Evolutionary conservation across 306 rosid genomes (phyloP).

Genomic region (Ochetophila trinervis): DNA sequence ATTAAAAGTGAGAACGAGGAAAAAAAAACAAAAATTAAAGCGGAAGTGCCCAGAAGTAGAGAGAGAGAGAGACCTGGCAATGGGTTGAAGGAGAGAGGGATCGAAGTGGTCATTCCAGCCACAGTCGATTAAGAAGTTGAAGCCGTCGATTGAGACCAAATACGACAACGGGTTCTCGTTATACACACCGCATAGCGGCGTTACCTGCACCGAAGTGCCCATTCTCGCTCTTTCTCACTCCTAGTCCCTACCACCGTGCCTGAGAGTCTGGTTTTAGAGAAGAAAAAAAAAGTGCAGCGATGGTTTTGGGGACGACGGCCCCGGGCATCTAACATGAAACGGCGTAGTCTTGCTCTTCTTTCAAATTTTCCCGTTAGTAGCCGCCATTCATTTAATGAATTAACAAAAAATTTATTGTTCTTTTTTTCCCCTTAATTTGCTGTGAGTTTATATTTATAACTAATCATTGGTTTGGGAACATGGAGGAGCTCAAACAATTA

Average conservation of each 20-base stretch:
- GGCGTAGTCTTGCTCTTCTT: neutral
- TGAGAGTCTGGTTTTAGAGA: neutral
- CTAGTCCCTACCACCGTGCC: neutral
- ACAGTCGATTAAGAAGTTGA: constrained; percentile 88
- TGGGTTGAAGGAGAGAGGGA: constrained; percentile 77
- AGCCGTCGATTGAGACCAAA: constrained; percentile 78
- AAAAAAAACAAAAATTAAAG: neutral
- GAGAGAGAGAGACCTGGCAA: constrained; percentile 59
- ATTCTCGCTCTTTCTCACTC: constrained; percentile 27
- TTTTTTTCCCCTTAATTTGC: too few relatives aligned
- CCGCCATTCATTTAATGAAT: too few relatives aligned
- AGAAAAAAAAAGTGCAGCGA: neutral
- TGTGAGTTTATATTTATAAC: too few relatives aligned
- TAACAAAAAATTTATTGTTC: too few relatives aligned
- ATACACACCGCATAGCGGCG: constrained; percentile 86
- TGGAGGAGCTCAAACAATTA: too few relatives aligned
- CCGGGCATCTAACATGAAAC: neutral
- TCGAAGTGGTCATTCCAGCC: constrained; percentile 98
- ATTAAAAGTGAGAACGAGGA: neutral
- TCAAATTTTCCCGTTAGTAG: too few relatives aligned
- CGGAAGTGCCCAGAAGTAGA: neutral
- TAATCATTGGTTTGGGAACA: too few relatives aligned
- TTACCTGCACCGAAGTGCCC: constrained; percentile 94
- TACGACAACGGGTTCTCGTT: constrained; percentile 91
- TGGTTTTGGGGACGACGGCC: neutral